These are phyloP conservation scores for Russula griseocarnosa DNA, from an alignment of 768 basidiomycete genomes.

Conservation along the genomic window DNA sequence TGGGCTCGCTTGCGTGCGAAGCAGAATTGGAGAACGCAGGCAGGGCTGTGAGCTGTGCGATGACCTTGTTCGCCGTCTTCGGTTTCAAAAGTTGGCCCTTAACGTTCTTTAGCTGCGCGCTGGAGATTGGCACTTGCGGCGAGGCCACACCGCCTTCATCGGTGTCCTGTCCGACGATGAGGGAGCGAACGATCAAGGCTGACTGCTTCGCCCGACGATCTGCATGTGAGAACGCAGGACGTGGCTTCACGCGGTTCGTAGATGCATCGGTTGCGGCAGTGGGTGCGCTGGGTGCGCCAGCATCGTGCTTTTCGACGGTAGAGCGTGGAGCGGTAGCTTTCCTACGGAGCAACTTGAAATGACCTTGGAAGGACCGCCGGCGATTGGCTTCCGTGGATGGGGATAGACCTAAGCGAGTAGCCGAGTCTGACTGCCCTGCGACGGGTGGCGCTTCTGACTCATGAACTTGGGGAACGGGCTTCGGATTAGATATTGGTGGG, in stretches of 20 bases:
- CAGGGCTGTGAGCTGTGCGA: constrained; percentile 61
- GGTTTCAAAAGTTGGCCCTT: constrained; percentile 64
- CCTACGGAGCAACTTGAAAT: constrained; percentile 13
- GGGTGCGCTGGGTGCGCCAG: not conserved
- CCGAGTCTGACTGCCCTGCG: not conserved
- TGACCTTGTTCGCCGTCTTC: constrained; percentile 65
- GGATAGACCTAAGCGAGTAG: not conserved
- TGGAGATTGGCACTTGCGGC: constrained; percentile 41
- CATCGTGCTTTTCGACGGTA: constrained; percentile 6
- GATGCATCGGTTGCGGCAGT: constrained; percentile 2
- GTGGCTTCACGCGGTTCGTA: not conserved
- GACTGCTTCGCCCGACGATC: constrained; percentile 61
- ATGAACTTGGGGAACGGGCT: not conserved
- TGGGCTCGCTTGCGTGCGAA: constrained; percentile 43
- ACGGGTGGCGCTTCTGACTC: not conserved
- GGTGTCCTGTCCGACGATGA: constrained; percentile 55
- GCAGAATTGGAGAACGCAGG: constrained; percentile 43
- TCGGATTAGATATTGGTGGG: not conserved
- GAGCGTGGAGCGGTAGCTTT: constrained; percentile 1
- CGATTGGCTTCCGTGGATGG: not conserved
- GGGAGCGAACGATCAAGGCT: constrained; percentile 57
- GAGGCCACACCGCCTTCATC: constrained; percentile 28
- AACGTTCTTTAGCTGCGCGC: constrained; percentile 55
- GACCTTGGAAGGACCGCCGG: constrained; percentile 19
- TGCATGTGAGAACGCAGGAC: constrained; percentile 38